Base-by-base conservation (phyloP, 176 grass and related monocot species). In the Poa annua region DNA sequence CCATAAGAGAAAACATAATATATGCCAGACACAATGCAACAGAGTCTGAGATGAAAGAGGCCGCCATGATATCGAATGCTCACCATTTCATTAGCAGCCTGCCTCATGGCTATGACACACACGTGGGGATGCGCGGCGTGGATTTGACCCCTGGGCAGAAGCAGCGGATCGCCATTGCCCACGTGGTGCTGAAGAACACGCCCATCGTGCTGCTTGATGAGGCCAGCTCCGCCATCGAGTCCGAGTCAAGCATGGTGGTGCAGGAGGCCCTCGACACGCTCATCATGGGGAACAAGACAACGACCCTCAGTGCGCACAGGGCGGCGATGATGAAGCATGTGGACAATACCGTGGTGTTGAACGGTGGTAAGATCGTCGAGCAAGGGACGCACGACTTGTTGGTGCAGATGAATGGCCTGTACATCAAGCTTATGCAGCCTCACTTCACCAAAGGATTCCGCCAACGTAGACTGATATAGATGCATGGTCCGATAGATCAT, bases 281-380 rank as follows among this genome's bases (percentile, higher is more conserved):
- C 78, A 95, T 99, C 14, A 99, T 99, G 96, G 96, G 96, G 49
- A 99, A 99, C 59, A 99, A 99, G 78, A 96, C 96, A 24, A 99
- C 96, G 7, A 81, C 96, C 84, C 88, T 99, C 56, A 96, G 96
- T 39, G 96, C 93, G 0, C 93, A 99, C 74, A 87, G 89, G 75
- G 84, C 88, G 16, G 93, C 91, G 0, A 99, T 99, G 96, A 96
- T 99, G 96, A 99, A 90, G 81, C 91, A 99, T 54, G 93, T 99
- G 82, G 96, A 99, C 74, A 92, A 88, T 72, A 92, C 96, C 39
- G 96, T 99, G 4, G 96, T 99, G 29, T 64, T 99, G 25, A 99
- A 98, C 76, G 89, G 89, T 47, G 93, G 92, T 72, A 95, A 87
- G 87, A 96, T 99, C 29, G 93, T 99, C 10, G 96, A 99, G 89